Evolutionary conservation across 441 rosid species (phyloP), one percentile per base, ranked within the genome.

Genomic region (Caryocar brasiliense): DNA sequence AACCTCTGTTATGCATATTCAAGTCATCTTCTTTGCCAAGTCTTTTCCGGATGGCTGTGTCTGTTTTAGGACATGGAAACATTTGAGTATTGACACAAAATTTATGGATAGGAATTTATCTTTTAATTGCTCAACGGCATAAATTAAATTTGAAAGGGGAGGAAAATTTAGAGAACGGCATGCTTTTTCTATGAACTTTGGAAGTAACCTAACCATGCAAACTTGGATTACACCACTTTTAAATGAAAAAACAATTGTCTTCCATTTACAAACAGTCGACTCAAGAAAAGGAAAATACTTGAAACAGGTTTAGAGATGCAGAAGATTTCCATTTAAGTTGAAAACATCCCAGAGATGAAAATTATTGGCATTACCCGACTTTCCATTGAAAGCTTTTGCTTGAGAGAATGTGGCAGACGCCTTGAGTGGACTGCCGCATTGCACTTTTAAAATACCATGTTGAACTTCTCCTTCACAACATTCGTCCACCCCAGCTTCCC

Each of bases 1-100:
- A 55, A 51, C 67, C 51, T 46, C 54, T 56, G 11, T 60, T 51
- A 55, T 56, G 56, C 37, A 63, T 38, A 47, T 43, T 54, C 26
- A 54, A 70, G 32, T 49, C 58, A 40, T 53, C 62, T 24, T 58
- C 62, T 42, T 55, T 62, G 43, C 56, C 35, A 40, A 30, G 29
- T 49, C 67, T 56, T 50, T 40, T 29, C 43, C 12, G 40, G 22
- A 47, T 29, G 47, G 47, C 54, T 47, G 49, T 50, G 46, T 54
- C 65, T 56, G 63, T 30, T 48, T 67, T 29, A 73, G 54, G 32
- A 66, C 44, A 40, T 2, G 21, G 18, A 11, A 35, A 18, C 33
- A 27, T n/a, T n/a, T n/a, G n/a, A n/a, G n/a, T n/a, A n/a, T n/a
- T n/a, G n/a, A n/a, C n/a, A n/a, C n/a, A n/a, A n/a, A n/a, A n/a